Base-by-base conservation (phyloP, 2,329 filamentous ascomycete species). In the Lasiodiplodia sp. region DNA sequence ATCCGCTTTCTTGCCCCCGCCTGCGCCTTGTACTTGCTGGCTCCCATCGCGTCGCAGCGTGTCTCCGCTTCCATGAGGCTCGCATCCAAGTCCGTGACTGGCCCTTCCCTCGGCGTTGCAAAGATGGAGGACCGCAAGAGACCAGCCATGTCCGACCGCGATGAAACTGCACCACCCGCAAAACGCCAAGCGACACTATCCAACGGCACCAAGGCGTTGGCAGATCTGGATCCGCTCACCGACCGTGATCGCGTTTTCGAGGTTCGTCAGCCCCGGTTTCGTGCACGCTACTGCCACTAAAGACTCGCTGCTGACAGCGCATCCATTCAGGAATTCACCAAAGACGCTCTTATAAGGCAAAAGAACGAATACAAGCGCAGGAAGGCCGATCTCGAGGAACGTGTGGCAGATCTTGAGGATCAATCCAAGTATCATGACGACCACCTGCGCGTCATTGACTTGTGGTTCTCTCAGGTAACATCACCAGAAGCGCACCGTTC, bases 51-150 rank as follows among this genome's bases (percentile, higher is more conserved):
- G 53, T 66, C 34, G 38, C 52, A 31, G 78, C 80, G 76, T 81
- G 80, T 82, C 82, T 83, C 84, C 76, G 77, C 87, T 91, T 92
- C 93, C 87, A 90, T 90, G 91, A 88, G 92, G 88, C 90, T 92
- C 84, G 91, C 92, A 84, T 87, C 88, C 75, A 86, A 87, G 80
- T 87, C 89, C 83, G 86, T 90, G 82, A 56, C 55, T 65, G 88
- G 90, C 88, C 89, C 92, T 86, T 91, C 93, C 85, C 82, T 87
- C 81, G 90, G 90, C 87, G 87, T 92, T 84, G 86, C 90, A 86
- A 97, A 96, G 88, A 99, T 98, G 95, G 96, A 99, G 88, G 96
- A 98, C 86, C 93, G 96, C 88, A 99, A 99, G 88, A 90, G 96
- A 88, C 92, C 94, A 79, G 92, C 94, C 79, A 87, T 91, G 75